Evolutionary conservation across 2,329 filamentous ascomycete species (phyloP).

Genomic region (Gnomoniopsis smithogilvyi): DNA sequence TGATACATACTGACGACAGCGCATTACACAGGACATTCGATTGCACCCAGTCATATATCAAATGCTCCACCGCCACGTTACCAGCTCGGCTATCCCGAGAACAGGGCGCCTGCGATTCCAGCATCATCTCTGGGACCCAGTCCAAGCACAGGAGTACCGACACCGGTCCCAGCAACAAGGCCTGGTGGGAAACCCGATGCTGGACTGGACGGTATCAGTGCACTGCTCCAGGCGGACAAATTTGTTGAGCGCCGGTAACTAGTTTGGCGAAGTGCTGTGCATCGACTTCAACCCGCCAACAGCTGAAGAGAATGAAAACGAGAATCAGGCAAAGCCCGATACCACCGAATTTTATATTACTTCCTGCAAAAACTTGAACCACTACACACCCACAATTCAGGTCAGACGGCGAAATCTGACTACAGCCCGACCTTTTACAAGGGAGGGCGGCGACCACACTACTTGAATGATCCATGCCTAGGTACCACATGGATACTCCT

Average conservation of each 20-base stretch:
- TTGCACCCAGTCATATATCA: background rate
- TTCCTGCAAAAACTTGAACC: background rate
- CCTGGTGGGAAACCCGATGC: conserved; percentile 25
- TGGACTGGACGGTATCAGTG: conserved; percentile 55
- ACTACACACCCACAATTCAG: background rate
- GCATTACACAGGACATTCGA: conserved; percentile 19
- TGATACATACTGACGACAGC: conserved; percentile 16
- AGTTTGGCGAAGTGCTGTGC: background rate
- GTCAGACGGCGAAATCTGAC: background rate
- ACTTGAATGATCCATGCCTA: background rate
- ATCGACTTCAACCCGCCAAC: background rate
- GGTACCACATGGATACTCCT: background rate
- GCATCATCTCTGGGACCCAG: conserved; percentile 22
- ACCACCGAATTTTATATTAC: background rate
- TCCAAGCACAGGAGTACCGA: background rate
- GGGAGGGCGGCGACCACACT: background rate
- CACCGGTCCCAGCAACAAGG: conserved; percentile 13
- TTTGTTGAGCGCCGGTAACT: conserved; percentile 45
- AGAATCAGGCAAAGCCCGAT: no score
- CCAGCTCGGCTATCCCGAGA: conserved; percentile 6
- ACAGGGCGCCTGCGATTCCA: conserved; percentile 2
- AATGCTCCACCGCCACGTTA: background rate
- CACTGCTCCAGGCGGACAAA: conserved; percentile 56
- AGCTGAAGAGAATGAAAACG: background rate
- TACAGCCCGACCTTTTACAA: no score